Conservation (phyloP, 225 moss, liverwort and hornwort genomes). For the Pleurozium schreberi region DNA sequence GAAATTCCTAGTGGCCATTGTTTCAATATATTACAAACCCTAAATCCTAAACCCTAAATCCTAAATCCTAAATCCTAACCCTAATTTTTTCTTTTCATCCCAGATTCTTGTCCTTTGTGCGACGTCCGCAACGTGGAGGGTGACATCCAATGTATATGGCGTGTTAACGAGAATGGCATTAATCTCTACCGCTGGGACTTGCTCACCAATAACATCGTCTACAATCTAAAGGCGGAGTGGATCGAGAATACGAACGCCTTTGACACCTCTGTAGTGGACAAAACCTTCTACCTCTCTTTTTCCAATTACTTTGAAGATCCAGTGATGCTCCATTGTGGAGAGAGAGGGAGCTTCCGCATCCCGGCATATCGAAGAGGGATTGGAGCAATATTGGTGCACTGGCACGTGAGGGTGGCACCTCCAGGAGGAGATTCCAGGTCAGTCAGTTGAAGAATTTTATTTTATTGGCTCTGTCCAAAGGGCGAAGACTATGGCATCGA, state of each 20-base stretch:
- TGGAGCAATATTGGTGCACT: neutral
- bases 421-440: neutral
- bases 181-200: neutral
- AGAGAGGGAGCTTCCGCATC: neutral
- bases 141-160: neutral
- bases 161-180: neutral
- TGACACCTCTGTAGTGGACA: accelerated
- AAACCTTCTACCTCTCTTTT: neutral
- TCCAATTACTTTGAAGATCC: neutral
- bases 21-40: neutral
- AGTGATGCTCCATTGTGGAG: neutral
- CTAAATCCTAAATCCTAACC: neutral
- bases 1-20: accelerated
- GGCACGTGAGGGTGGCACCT: neutral
- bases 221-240: neutral
- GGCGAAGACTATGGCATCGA: too few species aligned
- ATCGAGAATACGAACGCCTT: accelerated
- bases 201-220: accelerated
- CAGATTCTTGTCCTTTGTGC: neutral
- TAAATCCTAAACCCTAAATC: neutral
- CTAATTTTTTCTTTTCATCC: accelerated
- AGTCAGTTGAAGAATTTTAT: too few species aligned
- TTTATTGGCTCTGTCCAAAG: too few species aligned
- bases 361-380: neutral
- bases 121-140: neutral